These are phyloP conservation scores for Saraca asoca DNA, from an alignment of 331 rosid species.

Conservation along the genomic window DNA sequence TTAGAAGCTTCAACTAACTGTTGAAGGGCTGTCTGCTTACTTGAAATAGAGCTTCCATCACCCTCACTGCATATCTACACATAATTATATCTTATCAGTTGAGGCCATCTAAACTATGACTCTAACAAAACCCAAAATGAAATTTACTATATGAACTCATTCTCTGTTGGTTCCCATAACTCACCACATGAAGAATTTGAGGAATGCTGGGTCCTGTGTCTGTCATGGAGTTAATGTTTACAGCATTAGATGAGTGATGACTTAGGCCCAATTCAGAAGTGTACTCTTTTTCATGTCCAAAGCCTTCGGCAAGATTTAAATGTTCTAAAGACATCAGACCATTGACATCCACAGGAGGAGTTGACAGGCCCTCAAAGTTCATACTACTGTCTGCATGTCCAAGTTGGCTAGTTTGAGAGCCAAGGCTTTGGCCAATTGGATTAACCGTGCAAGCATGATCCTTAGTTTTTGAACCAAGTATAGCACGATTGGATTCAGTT, in stretches of 20 bases:
- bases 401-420: slow-evolving; percentile 53
- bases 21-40: slow-evolving; percentile 78
- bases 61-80: slow-evolving; percentile 68
- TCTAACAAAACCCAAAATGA: background rate
- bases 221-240: slow-evolving; percentile 48
- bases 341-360: slow-evolving; percentile 55
- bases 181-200: slow-evolving; percentile 88
- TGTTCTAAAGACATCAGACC: slow-evolving; percentile 52
- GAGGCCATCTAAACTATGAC: too few species aligned
- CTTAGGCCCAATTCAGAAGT: slow-evolving; percentile 54
- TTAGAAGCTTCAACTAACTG: slow-evolving; percentile 78
- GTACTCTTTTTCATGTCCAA: slow-evolving; percentile 50
- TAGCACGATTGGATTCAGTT: slow-evolving; percentile 52
- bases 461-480: slow-evolving; percentile 52
- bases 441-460: slow-evolving; percentile 44
- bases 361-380: slow-evolving; percentile 61
- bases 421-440: slow-evolving; percentile 54
- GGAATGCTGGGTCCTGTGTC: slow-evolving; percentile 90
- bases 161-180: slow-evolving; percentile 39
- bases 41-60: slow-evolving; percentile 68
- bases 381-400: slow-evolving; percentile 54
- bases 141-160: slow-evolving; percentile 15
- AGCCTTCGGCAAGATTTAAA: slow-evolving; percentile 53
- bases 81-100: slow-evolving; percentile 6
- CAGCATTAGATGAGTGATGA: slow-evolving; percentile 49